phyloP scores from a whole-genome alignment of 1,139 yeast genomes.

The Nadsonia starkeyi-henricii region DNA sequence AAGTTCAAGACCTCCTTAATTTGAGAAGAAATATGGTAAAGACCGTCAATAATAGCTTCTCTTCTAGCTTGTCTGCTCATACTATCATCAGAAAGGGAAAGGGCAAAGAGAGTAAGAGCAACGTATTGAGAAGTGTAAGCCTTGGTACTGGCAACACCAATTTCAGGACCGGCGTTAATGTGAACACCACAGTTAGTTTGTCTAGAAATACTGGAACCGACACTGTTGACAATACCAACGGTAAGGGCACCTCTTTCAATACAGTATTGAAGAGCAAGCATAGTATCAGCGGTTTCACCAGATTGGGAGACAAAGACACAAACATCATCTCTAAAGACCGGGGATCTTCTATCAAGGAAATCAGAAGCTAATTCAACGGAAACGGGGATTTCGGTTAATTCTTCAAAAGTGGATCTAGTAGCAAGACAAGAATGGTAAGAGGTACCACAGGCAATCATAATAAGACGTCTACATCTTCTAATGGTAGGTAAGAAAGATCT shows the following conservation, averaged over 20 bases:
- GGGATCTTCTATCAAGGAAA: slow-evolving; percentile 87
- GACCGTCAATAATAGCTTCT: slow-evolving; percentile 72
- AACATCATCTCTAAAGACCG: slow-evolving; percentile 95
- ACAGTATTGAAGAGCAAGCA: slow-evolving; percentile 90
- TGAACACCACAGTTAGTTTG: slow-evolving; percentile 98
- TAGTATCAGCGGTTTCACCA: slow-evolving; percentile 99
- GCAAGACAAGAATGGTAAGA: slow-evolving; percentile 97
- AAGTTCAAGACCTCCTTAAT: slow-evolving; percentile 62
- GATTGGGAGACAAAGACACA: slow-evolving; percentile 97
- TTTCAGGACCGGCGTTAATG: slow-evolving; percentile 98
- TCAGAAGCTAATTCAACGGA: slow-evolving; percentile 95
- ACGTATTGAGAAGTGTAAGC: slow-evolving; percentile 97
- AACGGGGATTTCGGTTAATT: slow-evolving; percentile 91
- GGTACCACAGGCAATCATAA: slow-evolving; percentile 99
- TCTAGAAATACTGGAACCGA: slow-evolving; percentile 92
- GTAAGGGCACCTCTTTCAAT: slow-evolving; percentile 94
- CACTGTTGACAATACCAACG: slow-evolving; percentile 89
- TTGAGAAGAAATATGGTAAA: slow-evolving; percentile 73
- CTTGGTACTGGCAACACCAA: slow-evolving; percentile 99
- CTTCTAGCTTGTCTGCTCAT: slow-evolving; percentile 67
- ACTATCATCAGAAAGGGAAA: slow-evolving; percentile 84
- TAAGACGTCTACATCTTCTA: slow-evolving; percentile 87
- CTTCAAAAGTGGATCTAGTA: slow-evolving; percentile 91
- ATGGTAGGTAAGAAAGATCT: slow-evolving; percentile 74
- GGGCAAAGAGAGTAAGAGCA: slow-evolving; percentile 93